Base-by-base conservation (phyloP, 768 basidiomycete species). In the Termitomyces sp. region DNA sequence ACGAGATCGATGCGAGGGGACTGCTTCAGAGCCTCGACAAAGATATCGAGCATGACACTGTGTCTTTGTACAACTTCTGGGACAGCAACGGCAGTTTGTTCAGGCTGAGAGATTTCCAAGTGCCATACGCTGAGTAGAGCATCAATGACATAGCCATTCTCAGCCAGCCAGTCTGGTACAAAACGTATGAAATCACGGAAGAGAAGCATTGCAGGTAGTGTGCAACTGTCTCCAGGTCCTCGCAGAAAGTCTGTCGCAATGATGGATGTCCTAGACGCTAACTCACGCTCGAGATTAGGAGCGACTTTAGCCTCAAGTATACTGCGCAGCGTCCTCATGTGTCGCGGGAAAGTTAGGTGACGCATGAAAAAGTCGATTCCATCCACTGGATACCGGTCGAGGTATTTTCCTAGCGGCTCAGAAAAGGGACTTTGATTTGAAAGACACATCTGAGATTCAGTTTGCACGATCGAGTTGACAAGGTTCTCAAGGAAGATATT, bases 401-500 rank as follows among this genome's bases (percentile, higher is more conserved):
- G 79, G 71, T 94, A 98, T 68, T 87, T 86, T 20, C 90, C 93
- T 49, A 98, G 74, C 6, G 94, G 95, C 58, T 91, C 86, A 0
- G 96, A 97, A 72, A 99, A 98, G 1, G 94, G 94, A 63, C 90
- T 96, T 54, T 79, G 82, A 16, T 86, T 84, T 1, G 94, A 93
- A 67, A 94, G 96, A 64, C 94, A 91, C 76, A 99, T 86, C 58
- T 87, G 84, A 0, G 90, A 82, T 71, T 99, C 97, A 3, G 93
- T 94, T 65, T 95, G 89, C 32, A 98, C 94, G 53, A 98, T 85
- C 10, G 86, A 79, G 59, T 88, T 88, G 60, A 94, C 85, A n/a
- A 98, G 82, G 50, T 84, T 84, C 63, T 92, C 86, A 38, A 99
- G 79, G 73, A 95, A 99, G 46, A 90, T 88, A 62, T 92, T 92